Percentiles rank a stretch among this genome's conserved stretches.
Evolutionary conservation across 2,329 filamentous ascomycete species (phyloP).

Genomic region (Lachnellula arida): DNA sequence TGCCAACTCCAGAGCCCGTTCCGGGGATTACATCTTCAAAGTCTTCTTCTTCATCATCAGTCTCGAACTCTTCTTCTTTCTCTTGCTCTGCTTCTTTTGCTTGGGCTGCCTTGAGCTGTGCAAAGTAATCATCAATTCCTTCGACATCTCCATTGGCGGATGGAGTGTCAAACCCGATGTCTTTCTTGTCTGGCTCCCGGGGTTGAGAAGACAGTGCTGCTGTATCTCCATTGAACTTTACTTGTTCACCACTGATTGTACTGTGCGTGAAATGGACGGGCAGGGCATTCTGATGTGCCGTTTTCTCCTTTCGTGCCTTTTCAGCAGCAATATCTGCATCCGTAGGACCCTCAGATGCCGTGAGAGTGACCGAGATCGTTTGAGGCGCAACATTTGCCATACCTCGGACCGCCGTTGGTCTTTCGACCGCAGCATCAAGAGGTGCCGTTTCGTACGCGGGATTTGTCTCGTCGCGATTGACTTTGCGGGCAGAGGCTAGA

Average conservation of each 20-base stretch:
- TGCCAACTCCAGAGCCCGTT: slow-evolving; percentile 24
- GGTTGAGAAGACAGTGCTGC: slow-evolving; percentile 34
- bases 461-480: slow-evolving; percentile 62
- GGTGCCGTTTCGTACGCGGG: slow-evolving; percentile 57
- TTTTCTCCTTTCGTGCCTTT: slow-evolving; percentile 58
- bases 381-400: slow-evolving; percentile 62
- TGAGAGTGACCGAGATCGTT: slow-evolving; percentile 66
- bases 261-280: slow-evolving; percentile 69
- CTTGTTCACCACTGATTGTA: slow-evolving; percentile 62
- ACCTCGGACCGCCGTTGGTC: slow-evolving; percentile 66
- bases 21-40: slow-evolving; percentile 43
- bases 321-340: slow-evolving; percentile 64
- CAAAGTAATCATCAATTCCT: slow-evolving; percentile 64
- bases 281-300: slow-evolving; percentile 63
- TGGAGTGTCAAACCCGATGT: slow-evolving; percentile 33
- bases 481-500: slow-evolving; percentile 55
- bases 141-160: slow-evolving; percentile 48
- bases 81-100: slow-evolving; percentile 44
- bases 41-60: slow-evolving; percentile 43
- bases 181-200: slow-evolving; percentile 44
- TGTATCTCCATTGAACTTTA: slow-evolving; percentile 38
- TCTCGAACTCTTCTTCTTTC: slow-evolving; percentile 47
- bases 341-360: slow-evolving; percentile 58
- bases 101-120: slow-evolving; percentile 59
- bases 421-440: slow-evolving; percentile 47